A percentile compares a stretch with the other conserved stretches of the same genome.
These are phyloP conservation scores for Epichloe amarillans DNA, from an alignment of 2,329 filamentous ascomycete species.

Conservation along the genomic window DNA sequence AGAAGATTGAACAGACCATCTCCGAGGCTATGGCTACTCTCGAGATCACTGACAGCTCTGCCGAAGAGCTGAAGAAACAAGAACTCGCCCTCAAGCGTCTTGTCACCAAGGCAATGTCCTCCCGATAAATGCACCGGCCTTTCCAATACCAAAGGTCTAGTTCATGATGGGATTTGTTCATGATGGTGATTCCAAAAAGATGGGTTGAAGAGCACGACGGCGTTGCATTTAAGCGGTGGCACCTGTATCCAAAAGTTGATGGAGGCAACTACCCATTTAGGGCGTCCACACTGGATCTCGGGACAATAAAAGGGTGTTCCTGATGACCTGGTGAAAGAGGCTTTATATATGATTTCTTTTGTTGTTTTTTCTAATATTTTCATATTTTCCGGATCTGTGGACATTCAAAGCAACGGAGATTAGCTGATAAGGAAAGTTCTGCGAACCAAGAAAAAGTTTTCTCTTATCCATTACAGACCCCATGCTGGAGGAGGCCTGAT, in stretches of 20 bases:
- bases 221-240: slow-evolving; percentile 5
- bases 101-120: slow-evolving; percentile 96
- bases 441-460: slow-evolving; percentile 11
- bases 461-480: slow-evolving; percentile 14
- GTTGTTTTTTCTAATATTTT: slow-evolving; percentile 8
- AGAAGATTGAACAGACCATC: slow-evolving; percentile 96
- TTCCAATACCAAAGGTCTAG: not conserved
- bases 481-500: slow-evolving; percentile 12
- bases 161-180: not conserved
- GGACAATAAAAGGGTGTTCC: not conserved
- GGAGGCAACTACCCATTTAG: slow-evolving; percentile 2
- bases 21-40: slow-evolving; percentile 96
- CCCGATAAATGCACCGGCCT: slow-evolving; percentile 47
- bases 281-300: slow-evolving; percentile 3
- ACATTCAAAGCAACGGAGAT: slow-evolving; percentile 17
- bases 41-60: slow-evolving; percentile 80
- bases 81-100: slow-evolving; percentile 94
- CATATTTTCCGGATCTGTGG: slow-evolving; percentile 15
- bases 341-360: slow-evolving; percentile 7
- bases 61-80: slow-evolving; percentile 99
- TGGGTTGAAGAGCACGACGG: slow-evolving; percentile 2
- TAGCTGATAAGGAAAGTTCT: slow-evolving; percentile 17
- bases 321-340: slow-evolving; percentile 1
- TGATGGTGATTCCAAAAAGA: slow-evolving; percentile 3
- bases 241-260: slow-evolving; percentile 3